Evolutionary conservation across 169 alveolate genomes (phyloP).

Genomic region (Cryptosporidium sp.): DNA sequence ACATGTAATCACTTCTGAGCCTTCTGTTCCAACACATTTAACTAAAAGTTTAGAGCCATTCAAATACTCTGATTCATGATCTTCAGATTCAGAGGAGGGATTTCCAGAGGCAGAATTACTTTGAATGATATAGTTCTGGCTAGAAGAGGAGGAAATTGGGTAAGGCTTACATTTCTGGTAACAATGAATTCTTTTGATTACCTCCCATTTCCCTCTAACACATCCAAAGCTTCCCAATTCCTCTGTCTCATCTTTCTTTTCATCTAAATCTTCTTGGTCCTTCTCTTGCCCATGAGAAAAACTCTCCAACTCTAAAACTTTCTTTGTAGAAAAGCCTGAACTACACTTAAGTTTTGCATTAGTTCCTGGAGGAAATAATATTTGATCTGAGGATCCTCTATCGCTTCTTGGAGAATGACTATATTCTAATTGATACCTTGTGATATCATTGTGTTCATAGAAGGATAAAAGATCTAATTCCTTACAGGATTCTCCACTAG

Average conservation of each 20-base stretch:
- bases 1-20: constrained; percentile 76
- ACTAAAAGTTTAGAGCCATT: constrained; percentile 28
- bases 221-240: constrained; percentile 51
- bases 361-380: constrained; percentile 60
- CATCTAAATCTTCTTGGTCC: neutral
- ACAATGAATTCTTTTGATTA: neutral
- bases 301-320: neutral
- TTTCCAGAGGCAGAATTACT: neutral
- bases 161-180: constrained; percentile 53
- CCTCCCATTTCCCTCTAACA: constrained; percentile 49
- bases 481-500: constrained; percentile 45
- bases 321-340: constrained; percentile 56
- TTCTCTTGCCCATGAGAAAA: neutral
- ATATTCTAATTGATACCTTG: constrained; percentile 24
- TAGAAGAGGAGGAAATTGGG: constrained; percentile 40
- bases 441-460: constrained; percentile 10
- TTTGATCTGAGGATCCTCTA: neutral
- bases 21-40: constrained; percentile 34
- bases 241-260: neutral
- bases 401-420: constrained; percentile 30
- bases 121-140: constrained; percentile 36
- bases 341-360: constrained; percentile 27
- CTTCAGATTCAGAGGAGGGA: constrained; percentile 7
- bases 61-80: constrained; percentile 1
- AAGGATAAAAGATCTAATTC: constrained; percentile 4